Evolutionary conservation across 257 asterid species (phyloP).

Genomic region (Nicotiana tabacum): DNA sequence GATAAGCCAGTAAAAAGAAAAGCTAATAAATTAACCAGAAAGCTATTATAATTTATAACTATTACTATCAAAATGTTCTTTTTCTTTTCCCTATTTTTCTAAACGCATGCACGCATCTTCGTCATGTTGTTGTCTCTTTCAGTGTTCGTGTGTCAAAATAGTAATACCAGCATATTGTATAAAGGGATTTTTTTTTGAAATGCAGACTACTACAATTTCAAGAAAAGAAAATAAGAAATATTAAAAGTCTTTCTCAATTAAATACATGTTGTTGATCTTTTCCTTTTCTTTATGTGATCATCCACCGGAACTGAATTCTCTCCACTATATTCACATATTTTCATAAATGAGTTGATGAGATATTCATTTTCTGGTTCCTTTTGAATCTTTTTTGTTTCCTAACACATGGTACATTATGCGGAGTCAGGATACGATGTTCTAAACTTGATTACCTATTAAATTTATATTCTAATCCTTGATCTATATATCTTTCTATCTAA

Average conservation of each 20-base stretch:
- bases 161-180: conserved; percentile 13
- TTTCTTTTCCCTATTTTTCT: neutral
- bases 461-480: no score
- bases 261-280: neutral
- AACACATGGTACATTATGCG: no score
- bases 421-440: no score
- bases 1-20: conserved; percentile 15
- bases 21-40: neutral
- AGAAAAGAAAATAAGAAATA: neutral
- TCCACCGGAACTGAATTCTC: no score
- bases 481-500: no score
- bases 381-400: no score
- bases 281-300: neutral
- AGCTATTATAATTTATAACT: neutral
- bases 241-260: neutral
- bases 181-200: neutral
- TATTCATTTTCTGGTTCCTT: no score
- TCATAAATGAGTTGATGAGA: no score
- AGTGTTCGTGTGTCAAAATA: neutral
- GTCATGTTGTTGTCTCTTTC: neutral
- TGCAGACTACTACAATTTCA: neutral
- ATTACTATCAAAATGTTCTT: neutral
- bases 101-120: neutral
- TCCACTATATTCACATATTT: no score
- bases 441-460: no score